phyloP scores from a whole-genome alignment of 192 early-diverging fungal species.

The Geranomyces michiganensis region DNA sequence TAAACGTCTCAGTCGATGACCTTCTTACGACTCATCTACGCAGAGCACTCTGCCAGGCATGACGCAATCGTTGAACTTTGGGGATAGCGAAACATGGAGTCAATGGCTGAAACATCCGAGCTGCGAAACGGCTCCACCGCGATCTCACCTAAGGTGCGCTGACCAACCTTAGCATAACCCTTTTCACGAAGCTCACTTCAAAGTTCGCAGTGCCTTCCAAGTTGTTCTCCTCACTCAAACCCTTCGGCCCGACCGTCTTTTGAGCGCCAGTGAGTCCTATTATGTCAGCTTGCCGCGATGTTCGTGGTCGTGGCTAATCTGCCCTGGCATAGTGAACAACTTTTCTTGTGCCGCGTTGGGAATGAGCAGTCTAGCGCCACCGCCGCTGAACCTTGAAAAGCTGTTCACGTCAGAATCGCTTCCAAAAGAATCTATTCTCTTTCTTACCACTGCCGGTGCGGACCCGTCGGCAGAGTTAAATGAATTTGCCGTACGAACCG shows the following conservation, averaged over 20 bases:
- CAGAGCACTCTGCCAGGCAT: constrained; percentile 30
- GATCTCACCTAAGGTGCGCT: constrained; percentile 37
- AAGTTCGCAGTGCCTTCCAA: constrained; percentile 54
- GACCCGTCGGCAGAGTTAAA: constrained; percentile 59
- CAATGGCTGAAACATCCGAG: constrained; percentile 43
- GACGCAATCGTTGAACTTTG: constrained; percentile 36
- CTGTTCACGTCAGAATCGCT: constrained; percentile 48
- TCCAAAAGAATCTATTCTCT: constrained; percentile 54
- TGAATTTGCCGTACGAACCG: constrained; percentile 45
- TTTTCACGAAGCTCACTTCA: no score
- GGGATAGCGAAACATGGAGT: constrained; percentile 44
- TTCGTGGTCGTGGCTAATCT: neutral
- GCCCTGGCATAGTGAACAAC: constrained; percentile 33
- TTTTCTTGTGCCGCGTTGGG: constrained; percentile 46
- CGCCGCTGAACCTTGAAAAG: constrained; percentile 44
- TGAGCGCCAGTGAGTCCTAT: constrained; percentile 54
- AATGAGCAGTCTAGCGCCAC: constrained; percentile 45
- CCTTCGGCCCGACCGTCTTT: constrained; percentile 54
- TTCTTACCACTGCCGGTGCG: constrained; percentile 64
- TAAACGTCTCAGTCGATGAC: neutral
- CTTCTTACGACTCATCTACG: neutral
- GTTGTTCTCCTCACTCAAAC: constrained; percentile 54
- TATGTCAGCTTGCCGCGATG: neutral
- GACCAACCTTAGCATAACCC: no score
- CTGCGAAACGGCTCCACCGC: constrained; percentile 44